Evolutionary conservation across 352 stramenopile genomes (phyloP).

Genomic region (Phytophthora cryptogea): DNA sequence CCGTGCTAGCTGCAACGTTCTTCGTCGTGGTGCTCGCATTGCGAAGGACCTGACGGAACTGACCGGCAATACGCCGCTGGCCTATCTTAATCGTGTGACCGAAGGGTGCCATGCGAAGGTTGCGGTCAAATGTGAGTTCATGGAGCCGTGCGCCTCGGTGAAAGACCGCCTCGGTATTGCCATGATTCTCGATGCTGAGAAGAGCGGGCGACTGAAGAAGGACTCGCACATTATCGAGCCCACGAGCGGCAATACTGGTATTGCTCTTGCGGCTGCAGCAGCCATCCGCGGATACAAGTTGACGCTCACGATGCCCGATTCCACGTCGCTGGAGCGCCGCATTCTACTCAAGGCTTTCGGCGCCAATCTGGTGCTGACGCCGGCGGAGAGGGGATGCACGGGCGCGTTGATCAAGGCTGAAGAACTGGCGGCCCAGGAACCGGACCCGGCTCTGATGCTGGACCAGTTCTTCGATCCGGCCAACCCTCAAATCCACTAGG

Average conservation of each 20-base stretch:
- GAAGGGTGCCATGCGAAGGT: too few species aligned
- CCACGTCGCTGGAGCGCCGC: constrained; percentile 95
- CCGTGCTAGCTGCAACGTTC: neutral
- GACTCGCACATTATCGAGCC: constrained; percentile 61
- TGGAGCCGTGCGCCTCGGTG: neutral
- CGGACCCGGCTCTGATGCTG: constrained; percentile 78
- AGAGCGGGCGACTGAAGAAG: constrained; percentile 52
- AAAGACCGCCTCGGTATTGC: too few species aligned
- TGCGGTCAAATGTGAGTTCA: neutral
- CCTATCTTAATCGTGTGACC: neutral
- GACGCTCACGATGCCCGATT: constrained; percentile 95
- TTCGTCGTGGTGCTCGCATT: constrained; percentile 30
- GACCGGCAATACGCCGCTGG: too few species aligned
- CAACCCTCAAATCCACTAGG: constrained; percentile 94
- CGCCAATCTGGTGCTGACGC: constrained; percentile 91
- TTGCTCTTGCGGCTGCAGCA: constrained; percentile 93
- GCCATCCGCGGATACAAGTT: constrained; percentile 91
- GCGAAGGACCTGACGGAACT: neutral
- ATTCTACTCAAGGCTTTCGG: constrained; percentile 95
- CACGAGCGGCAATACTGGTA: constrained; percentile 86
- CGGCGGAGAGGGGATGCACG: constrained; percentile 79
- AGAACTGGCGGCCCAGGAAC: constrained; percentile 73
- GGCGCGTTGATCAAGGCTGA: constrained; percentile 80
- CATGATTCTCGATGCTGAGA: constrained; percentile 13
- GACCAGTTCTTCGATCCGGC: constrained; percentile 97